A percentile compares a stretch with the other conserved stretches of the same genome.
phyloP scores from a whole-genome alignment of 2,329 filamentous ascomycete species.

The Stenocarpella maydis region DNA sequence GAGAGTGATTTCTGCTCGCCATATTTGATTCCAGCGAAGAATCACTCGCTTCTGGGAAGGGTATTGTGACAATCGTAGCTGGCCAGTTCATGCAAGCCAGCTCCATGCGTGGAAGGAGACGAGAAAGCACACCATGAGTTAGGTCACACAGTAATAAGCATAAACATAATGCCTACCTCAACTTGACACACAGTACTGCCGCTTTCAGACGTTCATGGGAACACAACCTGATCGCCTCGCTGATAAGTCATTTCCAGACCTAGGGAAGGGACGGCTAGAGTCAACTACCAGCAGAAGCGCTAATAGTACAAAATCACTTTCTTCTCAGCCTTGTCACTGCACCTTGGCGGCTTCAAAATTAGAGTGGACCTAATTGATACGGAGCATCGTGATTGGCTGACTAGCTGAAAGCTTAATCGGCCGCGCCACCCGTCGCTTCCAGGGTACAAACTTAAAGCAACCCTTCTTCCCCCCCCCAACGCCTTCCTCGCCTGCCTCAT shows the following conservation, averaged over 20 bases:
- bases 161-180: not conserved
- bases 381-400: not conserved
- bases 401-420: not conserved
- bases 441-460: not conserved
- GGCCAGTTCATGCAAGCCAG: not conserved
- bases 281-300: not conserved
- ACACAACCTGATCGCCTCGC: not conserved
- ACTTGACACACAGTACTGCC: slow-evolving; percentile 7
- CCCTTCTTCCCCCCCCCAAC: not conserved
- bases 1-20: not conserved
- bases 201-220: not conserved
- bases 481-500: not conserved
- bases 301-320: slow-evolving; percentile 6
- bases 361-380: not conserved
- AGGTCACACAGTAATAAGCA: not conserved
- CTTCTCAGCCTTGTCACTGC: slow-evolving; percentile 4
- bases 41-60: not conserved
- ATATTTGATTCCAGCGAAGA: not conserved
- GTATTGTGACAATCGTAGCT: not conserved
- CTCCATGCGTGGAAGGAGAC: not conserved
- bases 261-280: not conserved
- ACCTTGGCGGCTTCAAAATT: not conserved
- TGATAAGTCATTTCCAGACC: not conserved
- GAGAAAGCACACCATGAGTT: too few species aligned
- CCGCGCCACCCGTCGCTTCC: not conserved